Evolutionary conservation across 257 asterid species (phyloP).

Genomic region (Solanum chaucha): DNA sequence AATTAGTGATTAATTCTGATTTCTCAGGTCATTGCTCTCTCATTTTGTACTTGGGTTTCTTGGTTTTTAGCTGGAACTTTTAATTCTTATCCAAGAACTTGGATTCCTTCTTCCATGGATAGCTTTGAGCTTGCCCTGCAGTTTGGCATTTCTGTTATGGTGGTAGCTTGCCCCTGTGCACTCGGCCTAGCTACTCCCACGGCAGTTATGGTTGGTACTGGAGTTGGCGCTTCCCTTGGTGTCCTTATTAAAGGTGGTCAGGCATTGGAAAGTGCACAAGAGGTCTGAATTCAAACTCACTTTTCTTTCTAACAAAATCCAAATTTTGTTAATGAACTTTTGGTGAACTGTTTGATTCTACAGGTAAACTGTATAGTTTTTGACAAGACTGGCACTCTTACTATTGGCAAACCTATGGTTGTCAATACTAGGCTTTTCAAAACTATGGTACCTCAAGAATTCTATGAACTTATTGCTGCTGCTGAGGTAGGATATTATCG

Average conservation of each 20-base stretch:
- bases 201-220: slow-evolving; percentile 88
- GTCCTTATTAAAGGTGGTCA: slow-evolving; percentile 87
- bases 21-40: slow-evolving; percentile 44
- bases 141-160: slow-evolving; percentile 89
- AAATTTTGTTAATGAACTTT: neutral
- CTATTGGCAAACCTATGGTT: slow-evolving; percentile 73
- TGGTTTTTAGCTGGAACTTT: slow-evolving; percentile 66
- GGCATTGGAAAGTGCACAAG: slow-evolving; percentile 73
- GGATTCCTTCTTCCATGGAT: slow-evolving; percentile 74
- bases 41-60: slow-evolving; percentile 51
- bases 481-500: slow-evolving; percentile 48
- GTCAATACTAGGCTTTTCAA: slow-evolving; percentile 44
- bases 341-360: neutral
- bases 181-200: slow-evolving; percentile 90
- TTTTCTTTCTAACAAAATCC: neutral
- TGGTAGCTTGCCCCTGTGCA: slow-evolving; percentile 88
- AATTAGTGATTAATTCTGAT: neutral
- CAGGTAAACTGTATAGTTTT: slow-evolving; percentile 69
- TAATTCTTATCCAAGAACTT: slow-evolving; percentile 45
- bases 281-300: slow-evolving; percentile 28
- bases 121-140: slow-evolving; percentile 78
- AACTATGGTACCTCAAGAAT: slow-evolving; percentile 37
- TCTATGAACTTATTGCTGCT: slow-evolving; percentile 59
- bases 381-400: slow-evolving; percentile 87
- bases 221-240: slow-evolving; percentile 78